Evolutionary conservation across 495 filamentous ascomycete genomes (phyloP).

Genomic region (Daldinia bambusicola): DNA sequence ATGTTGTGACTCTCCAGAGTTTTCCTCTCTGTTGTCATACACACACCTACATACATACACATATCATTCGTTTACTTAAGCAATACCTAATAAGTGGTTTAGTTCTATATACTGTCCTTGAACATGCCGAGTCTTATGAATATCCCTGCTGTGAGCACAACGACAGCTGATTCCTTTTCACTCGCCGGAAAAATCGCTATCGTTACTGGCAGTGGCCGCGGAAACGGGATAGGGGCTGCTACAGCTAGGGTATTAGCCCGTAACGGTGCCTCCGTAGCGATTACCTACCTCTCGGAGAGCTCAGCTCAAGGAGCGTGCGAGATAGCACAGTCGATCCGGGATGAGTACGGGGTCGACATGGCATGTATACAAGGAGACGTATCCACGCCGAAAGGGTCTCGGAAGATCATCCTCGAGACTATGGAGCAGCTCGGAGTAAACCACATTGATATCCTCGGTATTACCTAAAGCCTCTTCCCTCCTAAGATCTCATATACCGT

Average conservation of each 20-base stretch:
- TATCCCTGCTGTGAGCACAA: constrained; percentile 6
- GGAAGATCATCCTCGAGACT: constrained; percentile 48
- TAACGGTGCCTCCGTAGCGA: constrained; percentile 53
- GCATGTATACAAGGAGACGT: constrained; percentile 55
- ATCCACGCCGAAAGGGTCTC: constrained; percentile 42
- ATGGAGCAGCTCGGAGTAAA: constrained; percentile 44
- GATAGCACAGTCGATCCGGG: constrained; percentile 37
- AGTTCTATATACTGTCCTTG: not conserved
- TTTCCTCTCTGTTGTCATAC: not conserved
- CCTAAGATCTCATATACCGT: too few relatives aligned
- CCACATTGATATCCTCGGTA: constrained; percentile 54
- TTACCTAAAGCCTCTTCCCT: too few relatives aligned
- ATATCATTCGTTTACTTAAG: not conserved
- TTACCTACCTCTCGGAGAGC: constrained; percentile 47
- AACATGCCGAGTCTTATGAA: not conserved
- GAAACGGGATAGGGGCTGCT: constrained; percentile 56
- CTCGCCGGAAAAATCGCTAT: constrained; percentile 60
- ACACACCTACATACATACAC: not conserved
- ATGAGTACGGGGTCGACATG: constrained; percentile 39
- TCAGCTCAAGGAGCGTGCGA: constrained; percentile 35
- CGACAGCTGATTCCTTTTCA: constrained; percentile 37
- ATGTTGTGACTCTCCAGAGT: not conserved
- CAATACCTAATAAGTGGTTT: not conserved
- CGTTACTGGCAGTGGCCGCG: constrained; percentile 57
- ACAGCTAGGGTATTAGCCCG: constrained; percentile 52